Conservation (phyloP, 2,329 filamentous ascomycete species). For the Colletotrichum acutatum region DNA sequence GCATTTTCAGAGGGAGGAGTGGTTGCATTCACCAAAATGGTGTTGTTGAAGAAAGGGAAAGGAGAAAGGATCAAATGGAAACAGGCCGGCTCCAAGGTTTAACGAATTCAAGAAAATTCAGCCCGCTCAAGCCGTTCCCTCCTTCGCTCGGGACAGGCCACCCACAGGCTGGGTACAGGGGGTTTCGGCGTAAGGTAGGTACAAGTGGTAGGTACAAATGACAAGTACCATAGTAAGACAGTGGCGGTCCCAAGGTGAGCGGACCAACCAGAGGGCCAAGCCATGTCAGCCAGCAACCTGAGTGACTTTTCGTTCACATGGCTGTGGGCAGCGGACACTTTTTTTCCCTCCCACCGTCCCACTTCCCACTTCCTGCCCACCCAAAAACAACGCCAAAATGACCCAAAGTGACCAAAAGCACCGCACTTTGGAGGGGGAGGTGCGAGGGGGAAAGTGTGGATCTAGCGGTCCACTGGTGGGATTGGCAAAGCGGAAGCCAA, state of each 20-base stretch:
- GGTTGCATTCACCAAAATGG: constrained; percentile 38
- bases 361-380: neutral
- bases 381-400: neutral
- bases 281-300: constrained; percentile 24
- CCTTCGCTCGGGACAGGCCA: constrained; percentile 27
- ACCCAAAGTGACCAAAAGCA: neutral
- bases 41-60: constrained; percentile 37
- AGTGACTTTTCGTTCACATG: constrained; percentile 34
- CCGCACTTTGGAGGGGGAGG: neutral
- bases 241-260: neutral
- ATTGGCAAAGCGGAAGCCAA: constrained; percentile 33
- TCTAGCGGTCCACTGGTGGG: neutral
- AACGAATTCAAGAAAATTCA: constrained; percentile 35
- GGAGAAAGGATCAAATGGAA: constrained; percentile 27
- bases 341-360: neutral
- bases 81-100: constrained; percentile 5
- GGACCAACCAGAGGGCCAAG: constrained; percentile 27
- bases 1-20: constrained; percentile 14
- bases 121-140: constrained; percentile 28
- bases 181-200: neutral
- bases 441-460: neutral
- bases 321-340: neutral
- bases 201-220: neutral
- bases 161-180: constrained; percentile 3
- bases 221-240: neutral